Evolutionary conservation across 2,329 filamentous ascomycete species (phyloP).

Genomic region (Colletotrichum sublineola): DNA sequence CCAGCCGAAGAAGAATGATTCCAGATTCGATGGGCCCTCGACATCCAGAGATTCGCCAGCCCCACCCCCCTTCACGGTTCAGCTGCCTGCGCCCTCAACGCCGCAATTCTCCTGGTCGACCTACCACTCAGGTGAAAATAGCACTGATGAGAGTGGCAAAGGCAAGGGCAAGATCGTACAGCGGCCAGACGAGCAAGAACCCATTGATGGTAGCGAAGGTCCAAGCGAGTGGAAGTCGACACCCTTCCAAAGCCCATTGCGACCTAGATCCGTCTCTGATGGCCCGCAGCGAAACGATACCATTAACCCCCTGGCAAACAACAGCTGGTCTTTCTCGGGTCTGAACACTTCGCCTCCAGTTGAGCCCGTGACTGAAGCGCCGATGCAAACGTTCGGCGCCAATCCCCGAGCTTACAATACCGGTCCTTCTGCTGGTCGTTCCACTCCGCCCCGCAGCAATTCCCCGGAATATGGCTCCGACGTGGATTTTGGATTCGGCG

Average conservation of each 20-base stretch:
- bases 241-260: constrained; percentile 44
- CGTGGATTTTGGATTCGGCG: constrained; percentile 5
- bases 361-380: constrained; percentile 10
- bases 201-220: constrained; percentile 15
- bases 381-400: not conserved
- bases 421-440: not conserved
- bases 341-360: constrained; percentile 48
- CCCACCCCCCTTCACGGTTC: constrained; percentile 12
- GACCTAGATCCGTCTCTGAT: constrained; percentile 70
- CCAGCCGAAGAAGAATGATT: constrained; percentile 22
- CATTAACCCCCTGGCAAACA: constrained; percentile 68
- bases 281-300: constrained; percentile 61
- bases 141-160: constrained; percentile 30
- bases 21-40: constrained; percentile 21
- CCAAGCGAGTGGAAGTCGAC: constrained; percentile 11
- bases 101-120: constrained; percentile 42
- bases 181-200: constrained; percentile 17
- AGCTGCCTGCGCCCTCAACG: constrained; percentile 39
- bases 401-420: not conserved
- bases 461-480: constrained; percentile 24
- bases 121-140: not conserved
- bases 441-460: constrained; percentile 25
- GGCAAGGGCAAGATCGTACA: constrained; percentile 44
- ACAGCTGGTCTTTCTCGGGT: constrained; percentile 70
- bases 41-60: constrained; percentile 8